phyloP scores from a whole-genome alignment of 805 yeast genomes.

The Candida quercuum region DNA sequence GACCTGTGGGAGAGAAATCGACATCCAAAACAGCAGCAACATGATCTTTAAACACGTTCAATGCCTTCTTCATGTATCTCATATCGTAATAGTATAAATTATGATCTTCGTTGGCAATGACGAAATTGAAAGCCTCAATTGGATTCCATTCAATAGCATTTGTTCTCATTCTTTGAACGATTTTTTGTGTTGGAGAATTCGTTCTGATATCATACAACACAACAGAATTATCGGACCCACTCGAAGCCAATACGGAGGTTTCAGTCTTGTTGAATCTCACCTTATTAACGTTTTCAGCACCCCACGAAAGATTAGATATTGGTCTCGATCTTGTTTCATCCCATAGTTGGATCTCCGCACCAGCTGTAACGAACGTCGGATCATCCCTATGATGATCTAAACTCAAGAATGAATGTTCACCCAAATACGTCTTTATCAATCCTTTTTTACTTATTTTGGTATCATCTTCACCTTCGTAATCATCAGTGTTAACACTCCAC shows the following conservation, averaged over 20 bases:
- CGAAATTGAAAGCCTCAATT: constrained; percentile 93
- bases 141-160: constrained; percentile 95
- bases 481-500: constrained; percentile 71
- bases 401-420: constrained; percentile 79
- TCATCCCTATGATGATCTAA: constrained; percentile 82
- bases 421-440: constrained; percentile 70
- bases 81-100: constrained; percentile 93
- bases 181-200: constrained; percentile 86
- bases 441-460: constrained; percentile 40
- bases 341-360: constrained; percentile 90
- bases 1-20: constrained; percentile 96
- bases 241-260: constrained; percentile 80
- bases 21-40: constrained; percentile 93
- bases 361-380: constrained; percentile 82
- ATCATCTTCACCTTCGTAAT: constrained; percentile 34
- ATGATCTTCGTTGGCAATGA: constrained; percentile 90
- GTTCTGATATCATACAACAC: constrained; percentile 89
- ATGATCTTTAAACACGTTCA: constrained; percentile 89
- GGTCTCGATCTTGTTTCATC: constrained; percentile 78
- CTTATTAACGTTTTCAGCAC: constrained; percentile 81
- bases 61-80: constrained; percentile 80
- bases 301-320: constrained; percentile 82
- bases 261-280: constrained; percentile 90
- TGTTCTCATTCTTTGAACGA: constrained; percentile 75
- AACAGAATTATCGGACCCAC: constrained; percentile 87